phyloP scores from a whole-genome alignment of 2,329 filamentous ascomycete species.

The Trichophyton schoenleinii region DNA sequence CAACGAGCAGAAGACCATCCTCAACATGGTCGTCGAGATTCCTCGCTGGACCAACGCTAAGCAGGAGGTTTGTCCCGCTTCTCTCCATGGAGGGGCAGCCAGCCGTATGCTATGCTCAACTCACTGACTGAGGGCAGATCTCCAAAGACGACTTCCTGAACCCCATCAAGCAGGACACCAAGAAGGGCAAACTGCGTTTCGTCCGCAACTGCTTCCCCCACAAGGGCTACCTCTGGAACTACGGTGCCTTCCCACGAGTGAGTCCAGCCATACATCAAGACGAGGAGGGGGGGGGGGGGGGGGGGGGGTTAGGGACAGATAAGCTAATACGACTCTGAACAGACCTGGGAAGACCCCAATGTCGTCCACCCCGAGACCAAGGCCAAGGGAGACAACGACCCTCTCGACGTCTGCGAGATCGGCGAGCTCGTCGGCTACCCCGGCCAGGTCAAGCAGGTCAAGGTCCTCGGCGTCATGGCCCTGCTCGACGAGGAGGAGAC shows the following conservation, averaged over 20 bases:
- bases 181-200: constrained; percentile 99
- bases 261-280: constrained; percentile 18
- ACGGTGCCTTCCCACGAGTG: constrained; percentile 97
- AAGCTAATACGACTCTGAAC: constrained; percentile 8
- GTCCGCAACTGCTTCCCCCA: constrained; percentile 99
- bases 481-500: constrained; percentile 99
- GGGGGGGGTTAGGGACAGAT: not conserved
- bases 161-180: constrained; percentile 98
- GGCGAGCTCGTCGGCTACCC: constrained; percentile 93
- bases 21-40: constrained; percentile 99
- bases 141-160: constrained; percentile 97
- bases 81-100: not conserved
- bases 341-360: constrained; percentile 99
- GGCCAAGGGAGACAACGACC: constrained; percentile 98
- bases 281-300: too few relatives aligned
- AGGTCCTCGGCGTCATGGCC: constrained; percentile 98
- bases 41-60: constrained; percentile 99
- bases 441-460: constrained; percentile 98
- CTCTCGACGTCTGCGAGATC: constrained; percentile 98
- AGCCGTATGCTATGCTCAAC: not conserved
- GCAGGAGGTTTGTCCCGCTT: constrained; percentile 62
- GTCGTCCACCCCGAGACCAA: constrained; percentile 95
- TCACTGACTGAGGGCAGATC: constrained; percentile 48
- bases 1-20: constrained; percentile 85
- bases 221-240: constrained; percentile 99